phyloP scores from a whole-genome alignment of 768 basidiomycete genomes.

The Panellus pusillus region DNA sequence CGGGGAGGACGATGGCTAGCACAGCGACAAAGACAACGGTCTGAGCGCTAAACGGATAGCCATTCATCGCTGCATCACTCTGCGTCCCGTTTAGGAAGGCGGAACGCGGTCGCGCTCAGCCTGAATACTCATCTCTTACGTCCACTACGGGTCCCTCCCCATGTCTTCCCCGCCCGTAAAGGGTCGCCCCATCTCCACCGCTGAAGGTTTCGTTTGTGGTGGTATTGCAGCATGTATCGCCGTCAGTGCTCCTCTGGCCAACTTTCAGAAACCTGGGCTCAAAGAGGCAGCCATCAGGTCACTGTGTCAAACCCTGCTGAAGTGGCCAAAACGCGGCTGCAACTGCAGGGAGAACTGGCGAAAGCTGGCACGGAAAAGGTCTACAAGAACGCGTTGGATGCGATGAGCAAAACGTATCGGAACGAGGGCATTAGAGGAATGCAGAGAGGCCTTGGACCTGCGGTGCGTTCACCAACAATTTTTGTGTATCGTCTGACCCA shows the following conservation, averaged over 20 bases:
- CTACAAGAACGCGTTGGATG: constrained; percentile 88
- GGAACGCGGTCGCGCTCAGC: too few relatives aligned
- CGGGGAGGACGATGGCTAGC: constrained; percentile 57
- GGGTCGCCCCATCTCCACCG: constrained; percentile 51
- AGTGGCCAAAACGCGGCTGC: constrained; percentile 92
- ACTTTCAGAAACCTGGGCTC: constrained; percentile 1
- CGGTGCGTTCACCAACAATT: constrained; percentile 28
- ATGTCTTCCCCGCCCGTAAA: constrained; percentile 18
- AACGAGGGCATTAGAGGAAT: constrained; percentile 91
- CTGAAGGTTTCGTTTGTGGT: constrained; percentile 86
- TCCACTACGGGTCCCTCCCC: constrained; percentile 9
- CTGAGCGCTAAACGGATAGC: constrained; percentile 42
- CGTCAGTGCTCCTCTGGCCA: constrained; percentile 43
- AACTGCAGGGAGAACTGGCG: constrained; percentile 93
- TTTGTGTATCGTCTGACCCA: constrained; percentile 1
- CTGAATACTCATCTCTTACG: constrained; percentile 2
- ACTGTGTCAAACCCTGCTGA: constrained; percentile 79
- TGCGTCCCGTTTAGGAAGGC: too few relatives aligned
- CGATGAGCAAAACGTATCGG: constrained; percentile 80
- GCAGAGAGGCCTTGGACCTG: constrained; percentile 88
- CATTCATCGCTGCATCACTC: background rate
- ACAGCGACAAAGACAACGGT: constrained; percentile 58
- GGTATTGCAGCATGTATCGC: constrained; percentile 91
- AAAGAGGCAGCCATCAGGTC: constrained; percentile 46
- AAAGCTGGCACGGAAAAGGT: constrained; percentile 71